These are phyloP conservation scores for Ceratocystis papillata DNA, from an alignment of 2,329 filamentous ascomycete species.

Conservation along the genomic window DNA sequence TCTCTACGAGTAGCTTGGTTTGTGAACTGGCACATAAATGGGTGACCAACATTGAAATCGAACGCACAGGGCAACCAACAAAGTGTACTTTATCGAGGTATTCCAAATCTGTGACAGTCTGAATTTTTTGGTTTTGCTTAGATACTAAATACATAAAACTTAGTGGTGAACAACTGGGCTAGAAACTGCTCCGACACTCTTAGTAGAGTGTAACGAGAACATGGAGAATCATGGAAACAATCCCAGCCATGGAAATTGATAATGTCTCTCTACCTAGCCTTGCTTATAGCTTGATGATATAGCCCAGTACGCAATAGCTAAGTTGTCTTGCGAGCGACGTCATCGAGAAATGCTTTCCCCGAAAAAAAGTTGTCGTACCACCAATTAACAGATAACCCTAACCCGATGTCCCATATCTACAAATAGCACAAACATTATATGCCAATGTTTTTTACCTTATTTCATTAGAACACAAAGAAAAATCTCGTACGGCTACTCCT, in stretches of 20 bases:
- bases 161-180: not conserved
- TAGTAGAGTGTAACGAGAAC: not conserved
- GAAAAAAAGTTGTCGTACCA: not conserved
- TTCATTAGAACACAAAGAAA: too few species aligned
- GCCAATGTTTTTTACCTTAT: too few species aligned
- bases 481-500: not conserved
- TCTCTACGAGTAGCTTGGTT: not conserved
- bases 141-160: not conserved
- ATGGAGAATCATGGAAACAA: not conserved
- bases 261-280: not conserved
- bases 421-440: too few species aligned
- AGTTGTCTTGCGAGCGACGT: not conserved
- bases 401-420: not conserved
- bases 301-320: not conserved
- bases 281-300: not conserved
- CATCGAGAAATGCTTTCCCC: not conserved
- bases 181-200: too few species aligned
- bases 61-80: constrained; percentile 2
- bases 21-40: not conserved
- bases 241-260: not conserved
- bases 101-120: not conserved
- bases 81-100: not conserved
- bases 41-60: not conserved
- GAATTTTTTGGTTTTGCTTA: not conserved
- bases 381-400: not conserved